A percentile compares a stretch with the other conserved stretches of the same genome.
These are phyloP conservation scores for Coemansia sp. DNA, from an alignment of 192 early-diverging fungal species.

Conservation along the genomic window DNA sequence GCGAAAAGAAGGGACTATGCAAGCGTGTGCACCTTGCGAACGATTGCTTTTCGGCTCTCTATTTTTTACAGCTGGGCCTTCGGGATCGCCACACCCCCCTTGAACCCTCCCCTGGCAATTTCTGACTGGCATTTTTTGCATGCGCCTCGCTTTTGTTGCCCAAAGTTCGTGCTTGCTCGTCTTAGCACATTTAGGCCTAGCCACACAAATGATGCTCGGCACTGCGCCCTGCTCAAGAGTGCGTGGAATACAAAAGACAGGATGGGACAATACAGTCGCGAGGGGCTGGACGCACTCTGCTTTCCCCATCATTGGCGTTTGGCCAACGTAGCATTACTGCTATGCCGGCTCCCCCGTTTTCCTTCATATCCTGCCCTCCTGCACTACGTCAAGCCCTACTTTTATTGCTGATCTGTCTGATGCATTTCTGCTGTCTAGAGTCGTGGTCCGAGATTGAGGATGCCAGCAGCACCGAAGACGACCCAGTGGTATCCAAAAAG, in stretches of 20 bases:
- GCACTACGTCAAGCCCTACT: background rate
- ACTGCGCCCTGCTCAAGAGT: background rate
- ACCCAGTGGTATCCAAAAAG: constrained; percentile 23
- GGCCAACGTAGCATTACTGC: background rate
- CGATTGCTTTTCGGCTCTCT: constrained; percentile 9
- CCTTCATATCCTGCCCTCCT: background rate
- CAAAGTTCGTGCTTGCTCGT: constrained; percentile 9
- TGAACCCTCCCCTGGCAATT: background rate
- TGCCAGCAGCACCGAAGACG: constrained; percentile 42
- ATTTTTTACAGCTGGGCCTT: constrained; percentile 2
- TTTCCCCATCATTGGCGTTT: background rate
- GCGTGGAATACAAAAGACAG: background rate
- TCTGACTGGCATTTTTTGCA: constrained; percentile 8
- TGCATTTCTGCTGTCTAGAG: constrained; percentile 20
- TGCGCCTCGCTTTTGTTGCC: constrained; percentile 7
- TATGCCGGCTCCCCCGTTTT: background rate
- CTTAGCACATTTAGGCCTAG: constrained; percentile 7
- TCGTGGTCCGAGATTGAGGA: constrained; percentile 53
- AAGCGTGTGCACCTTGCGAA: constrained; percentile 11
- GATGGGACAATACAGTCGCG: background rate
- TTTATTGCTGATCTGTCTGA: background rate
- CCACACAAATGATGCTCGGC: background rate
- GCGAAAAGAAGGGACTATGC: constrained; percentile 9
- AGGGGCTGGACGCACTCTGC: background rate
- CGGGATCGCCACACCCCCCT: background rate